Percentiles rank a stretch among this genome's conserved stretches.
These are phyloP conservation scores for Piloderma croceum DNA, from an alignment of 768 basidiomycete species.

Conservation along the genomic window DNA sequence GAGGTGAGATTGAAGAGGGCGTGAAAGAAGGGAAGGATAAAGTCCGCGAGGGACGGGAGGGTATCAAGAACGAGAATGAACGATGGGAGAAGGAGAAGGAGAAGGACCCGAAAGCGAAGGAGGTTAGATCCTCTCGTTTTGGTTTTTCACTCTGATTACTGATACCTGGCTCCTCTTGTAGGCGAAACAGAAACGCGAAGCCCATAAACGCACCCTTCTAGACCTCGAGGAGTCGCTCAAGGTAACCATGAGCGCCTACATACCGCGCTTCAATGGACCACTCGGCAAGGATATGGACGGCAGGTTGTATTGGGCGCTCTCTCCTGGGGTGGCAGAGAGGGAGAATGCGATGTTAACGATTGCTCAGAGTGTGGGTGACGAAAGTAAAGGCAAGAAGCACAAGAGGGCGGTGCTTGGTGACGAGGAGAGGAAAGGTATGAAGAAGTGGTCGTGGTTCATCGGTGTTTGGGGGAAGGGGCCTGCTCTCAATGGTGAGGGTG, in stretches of 20 bases:
- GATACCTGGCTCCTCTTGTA: conserved; percentile 2
- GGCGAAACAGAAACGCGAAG: conserved; percentile 39
- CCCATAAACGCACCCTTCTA: conserved; percentile 45
- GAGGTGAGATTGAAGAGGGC: conserved; percentile 59
- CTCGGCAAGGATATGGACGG: conserved; percentile 70
- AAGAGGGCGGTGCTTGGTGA: conserved; percentile 35
- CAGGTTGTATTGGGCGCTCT: conserved; percentile 61
- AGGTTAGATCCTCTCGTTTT: conserved; percentile 10
- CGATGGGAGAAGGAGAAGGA: conserved; percentile 47
- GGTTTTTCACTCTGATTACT: not conserved
- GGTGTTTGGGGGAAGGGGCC: conserved; percentile 65
- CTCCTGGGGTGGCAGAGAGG: conserved; percentile 53
- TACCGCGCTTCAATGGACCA: conserved; percentile 46
- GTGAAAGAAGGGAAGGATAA: conserved; percentile 50
- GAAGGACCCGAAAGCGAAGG: conserved; percentile 6
- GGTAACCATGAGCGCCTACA: conserved; percentile 38
- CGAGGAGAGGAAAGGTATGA: conserved; percentile 48
- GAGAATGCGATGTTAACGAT: conserved; percentile 38
- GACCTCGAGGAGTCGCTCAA: conserved; percentile 54
- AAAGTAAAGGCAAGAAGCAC: conserved; percentile 36
- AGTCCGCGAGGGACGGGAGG: conserved; percentile 46
- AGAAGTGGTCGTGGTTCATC: conserved; percentile 74
- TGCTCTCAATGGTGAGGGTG: conserved; percentile 13
- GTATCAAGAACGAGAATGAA: conserved; percentile 50
- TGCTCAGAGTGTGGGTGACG: conserved; percentile 17